Evolutionary conservation across 192 early-diverging fungal species (phyloP).

Genomic region (Coemansia sp.): DNA sequence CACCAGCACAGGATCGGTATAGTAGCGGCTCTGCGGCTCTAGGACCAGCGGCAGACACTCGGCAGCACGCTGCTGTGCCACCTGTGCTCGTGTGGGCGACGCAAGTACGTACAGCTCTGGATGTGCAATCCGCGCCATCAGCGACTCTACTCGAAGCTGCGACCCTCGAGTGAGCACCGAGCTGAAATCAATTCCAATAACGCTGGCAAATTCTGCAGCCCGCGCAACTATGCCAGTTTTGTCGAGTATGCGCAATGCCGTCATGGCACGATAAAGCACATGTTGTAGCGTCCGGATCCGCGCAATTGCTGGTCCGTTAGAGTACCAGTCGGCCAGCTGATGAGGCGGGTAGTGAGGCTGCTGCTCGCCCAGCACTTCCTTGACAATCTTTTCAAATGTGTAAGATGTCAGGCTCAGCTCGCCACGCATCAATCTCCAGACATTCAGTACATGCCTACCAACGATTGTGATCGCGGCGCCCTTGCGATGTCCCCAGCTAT

Average conservation of each 20-base stretch:
- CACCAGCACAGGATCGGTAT: constrained; percentile 83
- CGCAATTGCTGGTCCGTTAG: constrained; percentile 47
- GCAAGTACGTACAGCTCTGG: constrained; percentile 82
- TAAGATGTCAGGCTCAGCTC: constrained; percentile 82
- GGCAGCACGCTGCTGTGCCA: constrained; percentile 71
- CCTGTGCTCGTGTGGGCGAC: constrained; percentile 77
- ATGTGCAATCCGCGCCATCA: constrained; percentile 70
- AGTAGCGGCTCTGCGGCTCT: constrained; percentile 86
- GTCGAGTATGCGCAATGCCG: constrained; percentile 73
- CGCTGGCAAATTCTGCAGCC: constrained; percentile 81
- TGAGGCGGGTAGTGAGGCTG: constrained; percentile 67
- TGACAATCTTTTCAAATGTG: constrained; percentile 74
- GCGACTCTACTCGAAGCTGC: constrained; percentile 89
- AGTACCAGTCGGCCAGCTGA: constrained; percentile 76
- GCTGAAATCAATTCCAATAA: constrained; percentile 91
- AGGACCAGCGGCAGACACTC: constrained; percentile 90
- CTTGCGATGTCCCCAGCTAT: constrained; percentile 66
- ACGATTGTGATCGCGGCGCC: constrained; percentile 65
- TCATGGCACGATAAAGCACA: constrained; percentile 70
- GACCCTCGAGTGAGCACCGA: constrained; percentile 89
- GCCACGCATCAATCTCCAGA: constrained; percentile 84
- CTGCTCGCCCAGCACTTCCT: constrained; percentile 72
- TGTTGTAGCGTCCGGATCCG: constrained; percentile 68
- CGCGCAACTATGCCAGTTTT: constrained; percentile 68
- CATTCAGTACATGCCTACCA: constrained; percentile 85